Evolutionary conservation across 306 rosid genomes (phyloP), one percentile per base, ranked within the genome.

Genomic region (Cicer judaicum): DNA sequence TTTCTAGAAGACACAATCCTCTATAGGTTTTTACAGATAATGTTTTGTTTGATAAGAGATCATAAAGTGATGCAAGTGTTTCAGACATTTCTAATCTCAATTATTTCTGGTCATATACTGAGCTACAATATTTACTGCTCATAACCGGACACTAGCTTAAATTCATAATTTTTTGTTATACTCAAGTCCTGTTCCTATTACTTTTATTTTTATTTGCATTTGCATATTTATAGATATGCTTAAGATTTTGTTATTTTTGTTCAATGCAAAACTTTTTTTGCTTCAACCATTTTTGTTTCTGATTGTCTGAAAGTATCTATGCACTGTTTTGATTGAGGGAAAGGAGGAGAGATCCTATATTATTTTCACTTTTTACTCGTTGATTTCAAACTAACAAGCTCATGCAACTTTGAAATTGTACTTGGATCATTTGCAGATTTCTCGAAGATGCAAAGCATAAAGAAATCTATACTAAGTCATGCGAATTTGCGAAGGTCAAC

Each of bases 381-480:
- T 42, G 47, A 63, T 24, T 14, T 52, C 19, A 11, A 48, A 7
- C 78, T 14, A 62, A 62, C 42, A 5, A 44, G 48, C 40, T 43
- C 8, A 9, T 36, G 39, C 16, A 53, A 46, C 63, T 29, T 73
- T 47, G 21, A 75, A 47, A 59, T 21, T 42, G 29, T 10, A 52
- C 54, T 80, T 60, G 34, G 14, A 66, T 60, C 29, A 16, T 68
- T 77, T 77, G 57, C 78, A 79, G 68, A 43, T 61, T 18, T 48
- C 62, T 75, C 56, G 29, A 84, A 75, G 10, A 87, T 91, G 94
- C 91, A 86, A 82, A 89, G 86, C 83, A 84, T 86, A 40, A 86
- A 72, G 81, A 83, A 81, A 64, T 86, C 92, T 55, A 76, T 91
- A 72, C 73, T 87, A 86, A 71, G 78, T 79, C 85, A 78, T 79